phyloP scores from a whole-genome alignment of 768 basidiomycete species.

The Tricholoma sp. region DNA sequence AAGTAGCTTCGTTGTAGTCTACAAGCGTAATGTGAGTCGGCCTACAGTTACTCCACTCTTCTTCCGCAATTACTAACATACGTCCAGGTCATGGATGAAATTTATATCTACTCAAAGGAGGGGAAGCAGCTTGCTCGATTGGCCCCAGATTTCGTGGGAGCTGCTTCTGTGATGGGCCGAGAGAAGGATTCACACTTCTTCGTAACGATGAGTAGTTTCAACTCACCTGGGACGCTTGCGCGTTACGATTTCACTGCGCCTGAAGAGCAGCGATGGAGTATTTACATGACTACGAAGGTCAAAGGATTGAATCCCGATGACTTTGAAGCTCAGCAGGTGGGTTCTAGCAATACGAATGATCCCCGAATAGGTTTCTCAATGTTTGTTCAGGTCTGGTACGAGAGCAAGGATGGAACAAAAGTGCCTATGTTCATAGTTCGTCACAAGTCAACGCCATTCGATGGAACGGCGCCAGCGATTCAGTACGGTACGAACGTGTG shows the following conservation, averaged over 20 bases:
- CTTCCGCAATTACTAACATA: constrained; percentile 2
- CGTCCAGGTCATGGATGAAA: constrained; percentile 68
- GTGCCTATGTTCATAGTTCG: constrained; percentile 85
- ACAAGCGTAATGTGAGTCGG: constrained; percentile 65
- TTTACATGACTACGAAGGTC: constrained; percentile 54
- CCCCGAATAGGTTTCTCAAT: neutral
- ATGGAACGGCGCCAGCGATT: constrained; percentile 72
- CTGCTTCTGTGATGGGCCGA: constrained; percentile 46
- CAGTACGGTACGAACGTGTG: constrained; percentile 56
- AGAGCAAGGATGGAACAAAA: constrained; percentile 72
- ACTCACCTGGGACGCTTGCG: constrained; percentile 61
- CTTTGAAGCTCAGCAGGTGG: constrained; percentile 62
- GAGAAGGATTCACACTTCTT: constrained; percentile 60
- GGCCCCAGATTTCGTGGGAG: constrained; percentile 64
- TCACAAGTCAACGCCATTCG: constrained; percentile 62
- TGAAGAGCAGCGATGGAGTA: constrained; percentile 44
- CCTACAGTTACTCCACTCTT: neutral
- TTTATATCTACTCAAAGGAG: constrained; percentile 60
- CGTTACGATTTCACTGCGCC: constrained; percentile 61
- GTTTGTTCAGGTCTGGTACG: constrained; percentile 60
- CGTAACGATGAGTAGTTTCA: constrained; percentile 61
- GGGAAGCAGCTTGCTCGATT: constrained; percentile 54
- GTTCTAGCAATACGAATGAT: constrained; percentile 1
- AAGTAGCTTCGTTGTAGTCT: constrained; percentile 56
- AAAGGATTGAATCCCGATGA: constrained; percentile 61